Evolutionary conservation across 257 asterid genomes (phyloP), one percentile per base, ranked within the genome.

Genomic region (Jasminum sambac): DNA sequence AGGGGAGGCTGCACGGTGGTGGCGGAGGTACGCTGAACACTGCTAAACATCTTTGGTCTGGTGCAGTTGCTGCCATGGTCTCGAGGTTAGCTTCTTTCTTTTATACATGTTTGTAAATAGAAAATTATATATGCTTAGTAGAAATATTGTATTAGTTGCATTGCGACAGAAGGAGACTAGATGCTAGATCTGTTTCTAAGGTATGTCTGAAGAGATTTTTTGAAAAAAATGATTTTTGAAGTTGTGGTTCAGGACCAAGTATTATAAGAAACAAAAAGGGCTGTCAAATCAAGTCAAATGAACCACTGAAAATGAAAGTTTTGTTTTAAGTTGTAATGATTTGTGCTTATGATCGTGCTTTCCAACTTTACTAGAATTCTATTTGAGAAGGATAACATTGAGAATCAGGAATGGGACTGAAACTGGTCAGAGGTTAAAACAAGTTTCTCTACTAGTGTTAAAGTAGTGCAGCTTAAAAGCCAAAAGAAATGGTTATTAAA

Each of bases 31-130:
- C 96, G 71, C 75, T 89, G 57, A 94, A 94, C 74, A 83, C 93
- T 37, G 88, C 92, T 63, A 94, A 85, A 80, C 99, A 94, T 88
- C 97, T 94, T 3, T 94, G 98, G 96, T 89, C 96, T 62, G 99
- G 99, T 36, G 99, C 98, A 48, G 96, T 89, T 72, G 93, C 99
- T 69, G 98, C 98, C 63, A 87, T 86, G 91, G 87, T 94, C 25
- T 76, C 84, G n/a, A 86, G 89, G 85, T 85, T 34, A 30, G 72
- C 25, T 60, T 64, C n/a, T 55, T 9, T 64, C 41, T 48, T 5
- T 64, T 57, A 50, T 60, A 42, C 66, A 67, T 67, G 34, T 6
- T 14, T 74, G 63, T 55, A 63, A 44, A 25, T 41, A 23, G 58
- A 19, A 63, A 55, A n/a, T n/a, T 41, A 48, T 46, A 25, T 59